These are phyloP conservation scores for Chrysoporthe austroafricana DNA, from an alignment of 2,329 filamentous ascomycete species.

Conservation along the genomic window DNA sequence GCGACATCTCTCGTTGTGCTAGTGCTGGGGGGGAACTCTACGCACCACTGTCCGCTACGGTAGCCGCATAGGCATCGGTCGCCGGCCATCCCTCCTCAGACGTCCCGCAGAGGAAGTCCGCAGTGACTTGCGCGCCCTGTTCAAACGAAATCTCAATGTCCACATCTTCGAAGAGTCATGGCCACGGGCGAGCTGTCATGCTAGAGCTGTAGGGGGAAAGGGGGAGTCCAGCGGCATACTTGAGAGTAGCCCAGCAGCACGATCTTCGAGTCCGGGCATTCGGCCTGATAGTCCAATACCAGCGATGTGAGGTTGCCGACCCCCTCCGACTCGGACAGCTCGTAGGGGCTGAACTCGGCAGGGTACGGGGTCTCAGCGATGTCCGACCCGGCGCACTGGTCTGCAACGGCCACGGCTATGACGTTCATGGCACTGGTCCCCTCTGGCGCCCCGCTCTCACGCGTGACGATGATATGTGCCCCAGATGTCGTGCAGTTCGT, in stretches of 20 bases:
- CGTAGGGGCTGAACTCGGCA: slow-evolving; percentile 40
- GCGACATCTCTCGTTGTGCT: neutral
- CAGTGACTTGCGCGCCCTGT: slow-evolving; percentile 45
- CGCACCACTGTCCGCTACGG: slow-evolving; percentile 40
- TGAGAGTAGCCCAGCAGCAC: slow-evolving; percentile 49
- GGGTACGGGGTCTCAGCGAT: slow-evolving; percentile 45
- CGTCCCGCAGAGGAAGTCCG: slow-evolving; percentile 44
- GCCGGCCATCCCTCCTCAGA: slow-evolving; percentile 13
- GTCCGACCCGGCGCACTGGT: slow-evolving; percentile 40
- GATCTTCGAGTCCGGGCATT: slow-evolving; percentile 45
- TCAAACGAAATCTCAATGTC: neutral
- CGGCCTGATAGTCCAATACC: slow-evolving; percentile 39
- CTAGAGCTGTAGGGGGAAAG: neutral
- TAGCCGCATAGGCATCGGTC: slow-evolving; percentile 32
- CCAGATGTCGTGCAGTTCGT: slow-evolving; percentile 9
- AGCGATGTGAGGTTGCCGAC: slow-evolving; percentile 37
- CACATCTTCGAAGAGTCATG: neutral
- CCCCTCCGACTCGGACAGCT: slow-evolving; percentile 41
- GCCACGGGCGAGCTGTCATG: neutral
- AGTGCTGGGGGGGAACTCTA: neutral
- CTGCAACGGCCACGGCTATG: slow-evolving; percentile 40
- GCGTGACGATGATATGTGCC: slow-evolving; percentile 44
- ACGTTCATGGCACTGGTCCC: slow-evolving; percentile 41
- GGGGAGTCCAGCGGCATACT: slow-evolving; percentile 32
- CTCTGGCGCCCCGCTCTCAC: slow-evolving; percentile 42